Conservation (phyloP, 2,329 filamentous ascomycete genomes). For the Fusarium lyarnte region DNA sequence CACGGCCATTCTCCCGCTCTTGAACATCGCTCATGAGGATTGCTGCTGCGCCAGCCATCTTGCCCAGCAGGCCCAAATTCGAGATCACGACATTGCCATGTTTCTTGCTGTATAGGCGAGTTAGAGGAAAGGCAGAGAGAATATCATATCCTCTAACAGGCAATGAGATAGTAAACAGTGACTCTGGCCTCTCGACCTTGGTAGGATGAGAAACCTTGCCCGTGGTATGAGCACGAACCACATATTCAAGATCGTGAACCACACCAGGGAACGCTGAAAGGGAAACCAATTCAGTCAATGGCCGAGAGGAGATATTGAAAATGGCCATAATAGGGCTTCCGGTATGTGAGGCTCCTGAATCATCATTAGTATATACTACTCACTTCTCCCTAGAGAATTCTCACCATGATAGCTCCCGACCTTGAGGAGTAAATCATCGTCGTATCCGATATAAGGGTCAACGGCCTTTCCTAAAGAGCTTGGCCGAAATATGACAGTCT, state of each 20-base stretch:
- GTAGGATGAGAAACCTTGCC: slow-evolving; percentile 69
- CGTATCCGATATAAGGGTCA: slow-evolving; percentile 78
- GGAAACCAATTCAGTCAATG: slow-evolving; percentile 74
- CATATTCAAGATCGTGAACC: slow-evolving; percentile 65
- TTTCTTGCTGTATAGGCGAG: slow-evolving; percentile 59
- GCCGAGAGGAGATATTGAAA: slow-evolving; percentile 78
- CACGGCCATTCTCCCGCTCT: slow-evolving; percentile 62
- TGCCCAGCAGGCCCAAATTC: slow-evolving; percentile 80
- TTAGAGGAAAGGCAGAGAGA: slow-evolving; percentile 76
- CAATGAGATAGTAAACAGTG: slow-evolving; percentile 71
- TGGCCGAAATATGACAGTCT: slow-evolving; percentile 83
- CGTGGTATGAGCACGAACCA: slow-evolving; percentile 77
- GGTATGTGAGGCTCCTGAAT: slow-evolving; percentile 60
- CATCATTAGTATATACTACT: background rate
- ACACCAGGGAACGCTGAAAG: slow-evolving; percentile 80
- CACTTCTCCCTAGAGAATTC: background rate
- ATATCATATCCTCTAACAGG: slow-evolving; percentile 80
- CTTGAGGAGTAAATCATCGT: slow-evolving; percentile 78
- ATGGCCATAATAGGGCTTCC: slow-evolving; percentile 83
- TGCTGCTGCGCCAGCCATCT: slow-evolving; percentile 90
- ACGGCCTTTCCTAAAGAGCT: slow-evolving; percentile 77
- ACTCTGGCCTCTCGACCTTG: slow-evolving; percentile 52
- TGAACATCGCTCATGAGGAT: slow-evolving; percentile 71
- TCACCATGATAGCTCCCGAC: slow-evolving; percentile 80
- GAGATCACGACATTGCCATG: slow-evolving; percentile 62